phyloP scores from a whole-genome alignment of 2,329 filamentous ascomycete species.

The Beauveria varroae region DNA sequence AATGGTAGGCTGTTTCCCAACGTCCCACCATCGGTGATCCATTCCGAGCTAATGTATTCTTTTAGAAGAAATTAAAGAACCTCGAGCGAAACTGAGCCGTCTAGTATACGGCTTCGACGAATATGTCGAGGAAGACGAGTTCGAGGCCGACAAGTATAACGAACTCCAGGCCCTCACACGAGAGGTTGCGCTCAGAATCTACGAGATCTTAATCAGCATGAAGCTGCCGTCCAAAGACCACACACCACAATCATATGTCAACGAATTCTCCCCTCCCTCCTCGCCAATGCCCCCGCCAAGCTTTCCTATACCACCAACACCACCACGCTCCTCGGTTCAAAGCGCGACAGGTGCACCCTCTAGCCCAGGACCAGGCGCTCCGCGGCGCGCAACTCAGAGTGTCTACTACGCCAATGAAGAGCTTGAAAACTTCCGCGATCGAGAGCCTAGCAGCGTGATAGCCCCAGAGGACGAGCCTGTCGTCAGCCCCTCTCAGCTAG shows the following conservation, averaged over 20 bases:
- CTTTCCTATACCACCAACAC: constrained; percentile 8
- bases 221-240: constrained; percentile 25
- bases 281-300: constrained; percentile 9
- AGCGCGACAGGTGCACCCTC: not conserved
- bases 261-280: constrained; percentile 11
- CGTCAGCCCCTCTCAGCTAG: constrained; percentile 4
- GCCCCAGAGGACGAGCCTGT: not conserved
- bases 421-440: constrained; percentile 3
- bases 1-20: constrained; percentile 34
- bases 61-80: constrained; percentile 42
- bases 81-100: constrained; percentile 39
- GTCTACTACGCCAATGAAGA: constrained; percentile 7
- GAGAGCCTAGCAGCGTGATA: constrained; percentile 7
- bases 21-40: not conserved
- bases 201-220: constrained; percentile 46
- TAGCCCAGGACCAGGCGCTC: not conserved
- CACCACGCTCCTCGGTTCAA: constrained; percentile 5
- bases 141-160: constrained; percentile 42
- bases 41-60: not conserved
- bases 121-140: constrained; percentile 40
- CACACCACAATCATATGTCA: constrained; percentile 20
- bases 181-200: constrained; percentile 39
- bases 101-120: constrained; percentile 52
- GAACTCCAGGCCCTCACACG: constrained; percentile 41
- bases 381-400: not conserved